Evolutionary conservation across 208 protist genomes (phyloP).

Genomic region (Acanthamoeba royreba): DNA sequence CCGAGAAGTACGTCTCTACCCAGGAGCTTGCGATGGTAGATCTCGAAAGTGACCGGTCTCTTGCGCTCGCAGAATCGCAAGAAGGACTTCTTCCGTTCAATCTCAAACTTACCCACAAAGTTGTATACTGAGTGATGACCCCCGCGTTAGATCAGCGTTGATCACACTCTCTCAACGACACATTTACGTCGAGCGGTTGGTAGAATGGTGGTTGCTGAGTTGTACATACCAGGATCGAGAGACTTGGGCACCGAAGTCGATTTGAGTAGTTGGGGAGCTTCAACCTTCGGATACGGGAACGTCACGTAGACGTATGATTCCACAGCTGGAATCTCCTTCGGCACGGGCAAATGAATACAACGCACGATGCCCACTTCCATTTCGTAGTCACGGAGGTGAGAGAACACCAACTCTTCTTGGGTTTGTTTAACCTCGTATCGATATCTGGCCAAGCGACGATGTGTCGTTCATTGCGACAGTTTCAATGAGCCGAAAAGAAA

Average conservation of each 20-base stretch:
- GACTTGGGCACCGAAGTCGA: background rate
- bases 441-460: background rate
- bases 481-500: too few species aligned
- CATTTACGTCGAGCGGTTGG: background rate
- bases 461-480: too few species aligned
- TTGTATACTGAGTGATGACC: background rate
- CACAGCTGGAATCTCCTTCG: background rate
- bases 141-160: background rate
- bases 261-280: background rate
- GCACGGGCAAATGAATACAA: background rate
- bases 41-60: background rate
- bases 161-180: background rate
- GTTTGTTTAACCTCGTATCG: background rate
- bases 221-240: background rate
- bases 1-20: background rate
- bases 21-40: background rate
- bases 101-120: background rate
- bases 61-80: background rate
- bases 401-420: background rate
- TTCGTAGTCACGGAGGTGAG: background rate
- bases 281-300: background rate
- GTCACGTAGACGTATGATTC: background rate
- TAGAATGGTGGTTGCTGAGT: background rate
- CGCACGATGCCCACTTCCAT: background rate
- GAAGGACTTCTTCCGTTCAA: constrained; percentile 35